These are phyloP conservation scores for Acer negundo DNA, from an alignment of 345 rosid species.

Conservation along the genomic window DNA sequence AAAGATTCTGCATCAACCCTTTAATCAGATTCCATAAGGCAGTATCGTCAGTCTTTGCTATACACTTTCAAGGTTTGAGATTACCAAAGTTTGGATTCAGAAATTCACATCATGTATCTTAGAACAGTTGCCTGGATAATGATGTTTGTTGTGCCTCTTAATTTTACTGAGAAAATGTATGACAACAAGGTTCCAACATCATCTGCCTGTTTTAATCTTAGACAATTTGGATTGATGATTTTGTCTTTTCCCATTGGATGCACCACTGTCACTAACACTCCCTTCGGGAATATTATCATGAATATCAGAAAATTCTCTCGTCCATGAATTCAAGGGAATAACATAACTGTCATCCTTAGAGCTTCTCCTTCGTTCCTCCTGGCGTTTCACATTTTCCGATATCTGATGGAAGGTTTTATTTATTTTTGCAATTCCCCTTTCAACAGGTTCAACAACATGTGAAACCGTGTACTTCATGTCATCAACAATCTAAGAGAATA, in stretches of 20 bases:
- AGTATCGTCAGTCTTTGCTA: slow-evolving; percentile 13
- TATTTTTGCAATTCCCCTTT: slow-evolving; percentile 90
- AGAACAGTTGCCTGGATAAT: slow-evolving; percentile 1
- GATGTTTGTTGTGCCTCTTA: slow-evolving; percentile 5
- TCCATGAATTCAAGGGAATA: slow-evolving; percentile 81
- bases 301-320: slow-evolving; percentile 77
- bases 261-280: slow-evolving; percentile 88
- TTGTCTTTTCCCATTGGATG: slow-evolving; percentile 57
- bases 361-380: slow-evolving; percentile 65
- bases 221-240: slow-evolving; percentile 45
- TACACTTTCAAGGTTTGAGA: slow-evolving; percentile 27
- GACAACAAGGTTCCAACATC: neutral
- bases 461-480: slow-evolving; percentile 99
- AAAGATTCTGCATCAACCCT: slow-evolving; percentile 1
- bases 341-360: slow-evolving; percentile 83
- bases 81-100: neutral
- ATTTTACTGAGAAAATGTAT: neutral
- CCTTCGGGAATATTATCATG: slow-evolving; percentile 66
- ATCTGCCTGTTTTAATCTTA: slow-evolving; percentile 44
- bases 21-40: neutral
- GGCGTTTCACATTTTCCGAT: slow-evolving; percentile 85
- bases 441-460: slow-evolving; percentile 96
- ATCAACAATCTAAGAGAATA: slow-evolving; percentile 70
- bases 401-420: slow-evolving; percentile 82
- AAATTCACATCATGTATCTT: neutral